Conservation (phyloP, 192 early-diverging fungal species). For the Gaertneriomyces sp. region DNA sequence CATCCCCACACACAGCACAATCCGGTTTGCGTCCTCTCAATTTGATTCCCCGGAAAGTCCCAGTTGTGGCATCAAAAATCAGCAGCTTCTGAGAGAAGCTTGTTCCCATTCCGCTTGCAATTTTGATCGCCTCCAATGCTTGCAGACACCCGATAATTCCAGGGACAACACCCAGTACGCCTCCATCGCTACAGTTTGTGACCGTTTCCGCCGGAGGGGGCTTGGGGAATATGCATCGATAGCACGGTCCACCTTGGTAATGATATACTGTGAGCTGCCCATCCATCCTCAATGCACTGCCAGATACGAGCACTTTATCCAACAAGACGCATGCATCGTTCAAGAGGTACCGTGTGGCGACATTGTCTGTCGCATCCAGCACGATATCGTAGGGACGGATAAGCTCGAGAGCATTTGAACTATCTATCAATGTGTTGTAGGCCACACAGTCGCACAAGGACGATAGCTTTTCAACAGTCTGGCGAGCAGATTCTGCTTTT, state of each 20-base stretch:
- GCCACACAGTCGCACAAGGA: slow-evolving; percentile 58
- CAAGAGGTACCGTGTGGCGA: slow-evolving; percentile 88
- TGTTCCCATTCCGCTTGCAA: slow-evolving; percentile 62
- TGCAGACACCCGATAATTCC: slow-evolving; percentile 90
- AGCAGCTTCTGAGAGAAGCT: slow-evolving; percentile 59
- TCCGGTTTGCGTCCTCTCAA: slow-evolving; percentile 63
- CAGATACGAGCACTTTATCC: slow-evolving; percentile 80
- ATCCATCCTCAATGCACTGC: slow-evolving; percentile 84
- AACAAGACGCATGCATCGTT: slow-evolving; percentile 90
- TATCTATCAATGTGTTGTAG: slow-evolving; percentile 73
- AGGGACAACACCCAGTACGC: slow-evolving; percentile 90
- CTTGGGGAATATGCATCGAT: slow-evolving; percentile 89
- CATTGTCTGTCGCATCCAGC: slow-evolving; percentile 92
- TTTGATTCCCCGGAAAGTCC: slow-evolving; percentile 76
- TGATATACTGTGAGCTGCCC: slow-evolving; percentile 97
- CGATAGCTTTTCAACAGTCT: slow-evolving; percentile 60
- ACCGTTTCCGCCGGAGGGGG: slow-evolving; percentile 89
- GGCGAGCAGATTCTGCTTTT: slow-evolving; percentile 77
- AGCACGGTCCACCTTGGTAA: slow-evolving; percentile 86
- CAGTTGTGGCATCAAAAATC: slow-evolving; percentile 72
- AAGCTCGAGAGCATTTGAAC: slow-evolving; percentile 73
- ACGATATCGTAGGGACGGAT: slow-evolving; percentile 70
- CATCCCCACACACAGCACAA: slow-evolving; percentile 85
- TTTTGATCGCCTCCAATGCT: slow-evolving; percentile 90
- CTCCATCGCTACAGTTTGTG: slow-evolving; percentile 85